Conservation (phyloP, 1,284 basidiomycete genomes). For the Ganoderma lucidum region DNA sequence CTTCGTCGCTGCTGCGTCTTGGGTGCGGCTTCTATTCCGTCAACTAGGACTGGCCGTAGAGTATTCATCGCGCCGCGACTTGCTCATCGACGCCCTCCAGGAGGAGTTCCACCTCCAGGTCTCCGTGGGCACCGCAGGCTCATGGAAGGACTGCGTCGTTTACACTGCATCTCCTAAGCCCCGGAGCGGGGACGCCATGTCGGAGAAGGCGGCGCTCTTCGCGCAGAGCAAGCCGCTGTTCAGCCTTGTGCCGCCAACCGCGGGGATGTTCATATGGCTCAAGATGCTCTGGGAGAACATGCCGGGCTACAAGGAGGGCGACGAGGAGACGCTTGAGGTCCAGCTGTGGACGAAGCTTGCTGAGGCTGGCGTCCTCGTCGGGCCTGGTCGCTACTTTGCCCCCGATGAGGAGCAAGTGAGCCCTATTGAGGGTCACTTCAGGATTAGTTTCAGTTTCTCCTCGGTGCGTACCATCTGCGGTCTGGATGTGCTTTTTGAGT, state of each 20-base stretch:
- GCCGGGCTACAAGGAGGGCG: slow-evolving; percentile 53
- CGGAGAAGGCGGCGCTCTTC: slow-evolving; percentile 50
- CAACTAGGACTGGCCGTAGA: slow-evolving; percentile 58
- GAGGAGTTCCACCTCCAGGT: slow-evolving; percentile 59
- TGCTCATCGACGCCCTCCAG: slow-evolving; percentile 62
- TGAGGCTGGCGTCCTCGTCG: slow-evolving; percentile 66
- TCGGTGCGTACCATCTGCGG: slow-evolving; percentile 48
- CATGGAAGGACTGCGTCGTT: slow-evolving; percentile 51
- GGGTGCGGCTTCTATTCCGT: not conserved
- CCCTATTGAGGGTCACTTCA: slow-evolving; percentile 60
- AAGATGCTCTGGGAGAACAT: slow-evolving; percentile 70
- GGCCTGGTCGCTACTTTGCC: slow-evolving; percentile 67
- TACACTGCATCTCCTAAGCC: slow-evolving; percentile 53
- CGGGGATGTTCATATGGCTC: slow-evolving; percentile 79
- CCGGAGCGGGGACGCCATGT: slow-evolving; percentile 32
- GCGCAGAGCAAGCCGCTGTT: slow-evolving; percentile 52
- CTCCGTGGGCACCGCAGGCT: slow-evolving; percentile 39
- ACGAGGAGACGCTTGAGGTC: slow-evolving; percentile 56
- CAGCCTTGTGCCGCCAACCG: slow-evolving; percentile 75
- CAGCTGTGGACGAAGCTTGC: slow-evolving; percentile 65
- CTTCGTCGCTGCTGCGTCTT: not conserved
- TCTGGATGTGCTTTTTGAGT: not conserved
- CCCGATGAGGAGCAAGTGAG: slow-evolving; percentile 46
- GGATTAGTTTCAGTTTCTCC: slow-evolving; percentile 67
- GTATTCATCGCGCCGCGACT: slow-evolving; percentile 66